Percentiles rank a stretch among this genome's conserved stretches.
These are phyloP conservation scores for Casuarina equisetifolia DNA, from an alignment of 306 rosid species.

Conservation along the genomic window DNA sequence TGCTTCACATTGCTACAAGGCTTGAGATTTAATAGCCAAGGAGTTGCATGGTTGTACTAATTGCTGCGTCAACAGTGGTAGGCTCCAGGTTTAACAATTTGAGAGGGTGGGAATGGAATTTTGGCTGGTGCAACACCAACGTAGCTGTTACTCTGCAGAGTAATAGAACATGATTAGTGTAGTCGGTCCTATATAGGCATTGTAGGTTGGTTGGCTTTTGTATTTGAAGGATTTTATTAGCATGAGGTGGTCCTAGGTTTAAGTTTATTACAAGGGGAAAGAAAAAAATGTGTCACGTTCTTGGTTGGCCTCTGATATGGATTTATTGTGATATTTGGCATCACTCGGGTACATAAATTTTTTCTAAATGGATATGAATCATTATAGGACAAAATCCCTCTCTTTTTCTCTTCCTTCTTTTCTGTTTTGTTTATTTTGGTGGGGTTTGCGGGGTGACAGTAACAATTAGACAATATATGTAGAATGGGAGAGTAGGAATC, in stretches of 20 bases:
- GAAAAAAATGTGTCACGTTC: too few species aligned
- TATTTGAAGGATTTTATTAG: not conserved
- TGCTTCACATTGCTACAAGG: not conserved
- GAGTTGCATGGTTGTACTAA: not conserved
- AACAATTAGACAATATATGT: not conserved
- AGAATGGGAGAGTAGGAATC: not conserved
- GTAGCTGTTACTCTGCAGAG: not conserved
- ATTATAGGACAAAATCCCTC: not conserved
- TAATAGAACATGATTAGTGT: not conserved
- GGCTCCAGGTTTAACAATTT: constrained; percentile 1
- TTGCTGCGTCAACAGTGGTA: not conserved
- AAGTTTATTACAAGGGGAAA: too few species aligned
- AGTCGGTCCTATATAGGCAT: not conserved
- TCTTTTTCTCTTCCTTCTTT: too few species aligned
- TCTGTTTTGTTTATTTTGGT: too few species aligned
- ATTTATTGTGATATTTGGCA: too few species aligned
- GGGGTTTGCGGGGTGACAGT: too few species aligned
- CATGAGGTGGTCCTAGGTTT: not conserved
- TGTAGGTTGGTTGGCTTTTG: not conserved
- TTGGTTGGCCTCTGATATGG: too few species aligned
- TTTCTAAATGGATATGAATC: not conserved
- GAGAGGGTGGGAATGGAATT: not conserved
- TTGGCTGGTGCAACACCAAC: not conserved
- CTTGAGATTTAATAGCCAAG: not conserved
- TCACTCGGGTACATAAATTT: too few species aligned